These are phyloP conservation scores for Diaporthe ampelina DNA, from an alignment of 2,329 filamentous ascomycete species.

Conservation along the genomic window DNA sequence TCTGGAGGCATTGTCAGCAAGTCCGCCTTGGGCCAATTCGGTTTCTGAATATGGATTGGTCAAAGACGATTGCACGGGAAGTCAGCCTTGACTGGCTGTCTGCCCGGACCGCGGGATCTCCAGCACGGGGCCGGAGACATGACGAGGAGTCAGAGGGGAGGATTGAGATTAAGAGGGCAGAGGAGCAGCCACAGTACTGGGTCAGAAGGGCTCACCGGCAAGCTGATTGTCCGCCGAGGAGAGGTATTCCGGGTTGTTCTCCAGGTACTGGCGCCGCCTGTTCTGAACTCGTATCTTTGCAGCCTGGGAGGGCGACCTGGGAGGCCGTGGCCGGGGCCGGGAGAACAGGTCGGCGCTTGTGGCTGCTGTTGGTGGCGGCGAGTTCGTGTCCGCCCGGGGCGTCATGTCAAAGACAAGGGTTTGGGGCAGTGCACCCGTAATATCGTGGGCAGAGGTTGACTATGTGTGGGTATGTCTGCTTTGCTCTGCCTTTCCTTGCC, in stretches of 20 bases:
- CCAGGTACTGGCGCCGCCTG: constrained; percentile 82
- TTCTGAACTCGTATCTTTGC: constrained; percentile 76
- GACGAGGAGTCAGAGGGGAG: too few relatives aligned
- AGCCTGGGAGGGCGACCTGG: constrained; percentile 56
- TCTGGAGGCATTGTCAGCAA: constrained; percentile 59
- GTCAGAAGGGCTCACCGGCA: constrained; percentile 56
- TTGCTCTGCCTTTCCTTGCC: not conserved
- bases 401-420: constrained; percentile 6
- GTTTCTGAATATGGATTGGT: not conserved
- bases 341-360: constrained; percentile 45
- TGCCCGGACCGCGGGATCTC: too few relatives aligned
- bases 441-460: not conserved
- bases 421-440: not conserved
- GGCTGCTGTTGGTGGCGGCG: not conserved
- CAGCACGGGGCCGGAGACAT: too few relatives aligned
- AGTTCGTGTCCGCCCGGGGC: not conserved
- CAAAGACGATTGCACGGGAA: not conserved
- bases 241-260: constrained; percentile 81
- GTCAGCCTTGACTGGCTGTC: not conserved
- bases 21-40: not conserved
- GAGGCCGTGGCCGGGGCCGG: constrained; percentile 60
- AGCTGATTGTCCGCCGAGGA: constrained; percentile 67
- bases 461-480: not conserved
- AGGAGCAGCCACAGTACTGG: not conserved
- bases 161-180: too few relatives aligned